phyloP scores from a whole-genome alignment of 164 flowering plant genomes.

The Berberis thunbergii region DNA sequence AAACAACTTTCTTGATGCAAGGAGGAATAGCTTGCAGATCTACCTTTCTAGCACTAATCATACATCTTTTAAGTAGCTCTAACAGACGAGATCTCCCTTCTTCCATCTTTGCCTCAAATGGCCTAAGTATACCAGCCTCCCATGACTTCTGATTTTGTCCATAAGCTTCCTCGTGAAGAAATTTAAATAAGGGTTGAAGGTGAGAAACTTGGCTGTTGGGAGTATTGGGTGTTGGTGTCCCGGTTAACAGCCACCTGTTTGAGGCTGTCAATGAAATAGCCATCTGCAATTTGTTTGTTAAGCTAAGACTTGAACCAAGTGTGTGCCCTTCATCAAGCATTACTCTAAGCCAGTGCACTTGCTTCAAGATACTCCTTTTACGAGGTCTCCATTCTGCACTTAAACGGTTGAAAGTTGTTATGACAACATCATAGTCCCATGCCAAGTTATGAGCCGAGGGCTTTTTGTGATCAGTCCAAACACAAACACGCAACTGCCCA shows the following conservation, averaged over 20 bases:
- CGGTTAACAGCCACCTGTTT: conserved; percentile 85
- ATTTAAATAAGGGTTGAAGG: conserved; percentile 82
- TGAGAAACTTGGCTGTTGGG: conserved; percentile 88
- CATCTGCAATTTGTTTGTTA: conserved; percentile 95
- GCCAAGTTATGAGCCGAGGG: conserved; percentile 74
- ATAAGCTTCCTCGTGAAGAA: conserved; percentile 82
- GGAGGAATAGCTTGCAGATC: conserved; percentile 85
- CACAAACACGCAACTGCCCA: conserved; percentile 56
- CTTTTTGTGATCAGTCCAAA: conserved; percentile 70
- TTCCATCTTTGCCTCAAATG: conserved; percentile 91
- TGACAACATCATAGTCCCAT: conserved; percentile 94
- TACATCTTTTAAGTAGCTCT: conserved; percentile 70
- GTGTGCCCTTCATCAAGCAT: conserved; percentile 97
- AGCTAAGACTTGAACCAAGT: conserved; percentile 81
- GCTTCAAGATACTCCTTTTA: conserved; percentile 66
- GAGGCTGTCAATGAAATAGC: conserved; percentile 67
- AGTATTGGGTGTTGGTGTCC: conserved; percentile 93
- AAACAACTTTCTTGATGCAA: conserved; percentile 70
- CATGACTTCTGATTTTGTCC: conserved; percentile 76
- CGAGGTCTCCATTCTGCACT: conserved; percentile 88
- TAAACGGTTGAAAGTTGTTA: conserved; percentile 83
- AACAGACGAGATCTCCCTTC: conserved; percentile 75
- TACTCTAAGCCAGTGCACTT: conserved; percentile 93
- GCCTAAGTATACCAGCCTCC: conserved; percentile 86
- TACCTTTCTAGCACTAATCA: conserved; percentile 91